A percentile compares a stretch with the other conserved stretches of the same genome.
These are phyloP conservation scores for Globisporangium nunn DNA, from an alignment of 352 stramenopile genomes.

Conservation along the genomic window DNA sequence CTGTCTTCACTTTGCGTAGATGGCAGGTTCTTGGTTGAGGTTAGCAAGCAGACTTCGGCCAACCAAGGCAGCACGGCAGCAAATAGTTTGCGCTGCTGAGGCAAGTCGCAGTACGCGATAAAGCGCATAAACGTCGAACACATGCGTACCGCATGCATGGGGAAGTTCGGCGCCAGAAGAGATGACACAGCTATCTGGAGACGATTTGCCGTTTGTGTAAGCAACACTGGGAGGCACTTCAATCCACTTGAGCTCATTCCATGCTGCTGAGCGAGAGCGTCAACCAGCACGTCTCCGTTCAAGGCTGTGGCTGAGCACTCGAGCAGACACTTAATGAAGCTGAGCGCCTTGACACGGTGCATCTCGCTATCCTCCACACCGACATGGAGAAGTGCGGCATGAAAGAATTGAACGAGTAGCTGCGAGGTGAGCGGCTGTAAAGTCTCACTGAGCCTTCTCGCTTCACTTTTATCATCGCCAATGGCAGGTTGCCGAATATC, in stretches of 20 bases:
- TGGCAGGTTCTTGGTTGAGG: neutral
- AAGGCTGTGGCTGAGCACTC: neutral
- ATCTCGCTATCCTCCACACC: conserved; percentile 27
- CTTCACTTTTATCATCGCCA: neutral
- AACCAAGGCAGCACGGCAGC: conserved; percentile 46
- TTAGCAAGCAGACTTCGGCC: conserved; percentile 24
- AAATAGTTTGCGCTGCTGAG: conserved; percentile 48
- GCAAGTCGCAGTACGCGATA: conserved; percentile 22
- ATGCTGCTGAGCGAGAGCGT: conserved; percentile 16
- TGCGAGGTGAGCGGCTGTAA: neutral
- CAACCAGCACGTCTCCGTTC: conserved; percentile 11
- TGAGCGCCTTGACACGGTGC: conserved; percentile 25
- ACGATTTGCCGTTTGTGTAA: conserved; percentile 20
- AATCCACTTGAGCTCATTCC: neutral
- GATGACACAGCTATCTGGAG: conserved; percentile 25
- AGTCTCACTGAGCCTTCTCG: neutral
- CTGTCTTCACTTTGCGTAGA: neutral
- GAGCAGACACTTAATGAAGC: conserved; percentile 16
- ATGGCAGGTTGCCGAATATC: neutral
- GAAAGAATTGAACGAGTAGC: conserved; percentile 34
- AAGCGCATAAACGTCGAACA: conserved; percentile 38
- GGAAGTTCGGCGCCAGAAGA: conserved; percentile 28
- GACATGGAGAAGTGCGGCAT: conserved; percentile 42
- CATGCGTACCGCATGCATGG: conserved; percentile 21
- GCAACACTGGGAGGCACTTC: conserved; percentile 9